Conservation (phyloP, 169 alveolate species). For the Plasmodium berghei region DNA sequence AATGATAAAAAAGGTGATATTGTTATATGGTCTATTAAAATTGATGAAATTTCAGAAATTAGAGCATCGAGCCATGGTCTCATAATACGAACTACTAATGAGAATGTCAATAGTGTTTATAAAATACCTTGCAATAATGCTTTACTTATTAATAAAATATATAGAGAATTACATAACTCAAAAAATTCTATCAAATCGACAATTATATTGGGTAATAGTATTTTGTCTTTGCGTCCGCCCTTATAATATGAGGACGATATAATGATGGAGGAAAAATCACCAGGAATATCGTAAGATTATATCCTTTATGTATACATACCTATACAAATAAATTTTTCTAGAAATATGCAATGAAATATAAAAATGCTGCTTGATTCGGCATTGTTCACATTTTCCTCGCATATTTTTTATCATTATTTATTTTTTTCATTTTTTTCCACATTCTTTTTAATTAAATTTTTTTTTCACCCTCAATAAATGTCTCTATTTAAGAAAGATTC, state of each 20-base stretch:
- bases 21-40: slow-evolving; percentile 73
- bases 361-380: too few relatives aligned
- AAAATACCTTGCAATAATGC: slow-evolving; percentile 76
- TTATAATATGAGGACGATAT: neutral
- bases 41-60: slow-evolving; percentile 68
- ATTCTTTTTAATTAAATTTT: too few relatives aligned
- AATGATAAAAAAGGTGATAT: slow-evolving; percentile 54
- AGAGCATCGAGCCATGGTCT: slow-evolving; percentile 75
- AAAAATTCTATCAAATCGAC: slow-evolving; percentile 65
- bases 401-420: too few relatives aligned
- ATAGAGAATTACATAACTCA: slow-evolving; percentile 63
- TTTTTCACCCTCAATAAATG: too few relatives aligned
- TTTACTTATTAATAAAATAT: slow-evolving; percentile 44
- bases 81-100: slow-evolving; percentile 23
- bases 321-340: too few relatives aligned
- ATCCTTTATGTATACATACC: too few relatives aligned
- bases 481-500: too few relatives aligned
- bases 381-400: too few relatives aligned
- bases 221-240: neutral
- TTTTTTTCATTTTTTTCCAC: too few relatives aligned
- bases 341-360: too few relatives aligned
- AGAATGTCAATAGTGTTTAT: slow-evolving; percentile 12
- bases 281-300: too few relatives aligned
- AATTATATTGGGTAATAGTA: slow-evolving; percentile 29
- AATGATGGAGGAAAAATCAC: neutral